These are phyloP conservation scores for Stentor coeruleus DNA, from an alignment of 73 alveolate genomes.

Conservation along the genomic window DNA sequence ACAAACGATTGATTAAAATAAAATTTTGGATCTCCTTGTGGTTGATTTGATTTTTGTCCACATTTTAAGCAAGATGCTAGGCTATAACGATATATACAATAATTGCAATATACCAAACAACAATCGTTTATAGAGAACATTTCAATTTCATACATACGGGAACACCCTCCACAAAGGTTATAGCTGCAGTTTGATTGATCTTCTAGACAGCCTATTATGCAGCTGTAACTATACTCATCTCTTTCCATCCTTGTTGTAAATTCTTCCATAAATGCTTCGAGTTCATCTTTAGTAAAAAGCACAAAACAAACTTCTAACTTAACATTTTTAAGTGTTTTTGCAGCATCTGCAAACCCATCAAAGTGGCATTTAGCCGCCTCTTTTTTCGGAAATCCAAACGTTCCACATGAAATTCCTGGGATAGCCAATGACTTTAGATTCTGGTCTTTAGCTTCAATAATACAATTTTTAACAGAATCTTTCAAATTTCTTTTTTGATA, in stretches of 20 bases:
- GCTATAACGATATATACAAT: neutral
- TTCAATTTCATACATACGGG: neutral
- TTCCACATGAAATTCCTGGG: constrained; percentile 30
- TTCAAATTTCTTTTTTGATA: neutral
- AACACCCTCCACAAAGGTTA: constrained; percentile 8
- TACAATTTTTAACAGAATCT: neutral
- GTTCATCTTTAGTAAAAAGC: neutral
- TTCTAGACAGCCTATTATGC: neutral
- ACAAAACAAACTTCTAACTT: neutral
- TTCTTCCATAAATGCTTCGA: neutral
- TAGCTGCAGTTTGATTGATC: neutral
- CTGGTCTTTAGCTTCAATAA: neutral
- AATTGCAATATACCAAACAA: neutral
- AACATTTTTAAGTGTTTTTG: neutral
- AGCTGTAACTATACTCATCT: neutral
- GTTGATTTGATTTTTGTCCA: too few relatives aligned
- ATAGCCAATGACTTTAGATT: neutral
- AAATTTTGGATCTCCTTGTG: too few relatives aligned
- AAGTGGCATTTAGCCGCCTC: constrained; percentile 26
- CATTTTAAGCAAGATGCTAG: neutral
- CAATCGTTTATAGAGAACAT: neutral
- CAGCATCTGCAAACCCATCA: neutral
- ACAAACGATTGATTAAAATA: too few relatives aligned
- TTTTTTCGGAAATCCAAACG: constrained; percentile 25
- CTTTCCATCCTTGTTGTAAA: neutral